Evolutionary conservation across 306 rosid species (phyloP), one percentile per base, ranked within the genome.

Genomic region (Dalbergia oliveri): DNA sequence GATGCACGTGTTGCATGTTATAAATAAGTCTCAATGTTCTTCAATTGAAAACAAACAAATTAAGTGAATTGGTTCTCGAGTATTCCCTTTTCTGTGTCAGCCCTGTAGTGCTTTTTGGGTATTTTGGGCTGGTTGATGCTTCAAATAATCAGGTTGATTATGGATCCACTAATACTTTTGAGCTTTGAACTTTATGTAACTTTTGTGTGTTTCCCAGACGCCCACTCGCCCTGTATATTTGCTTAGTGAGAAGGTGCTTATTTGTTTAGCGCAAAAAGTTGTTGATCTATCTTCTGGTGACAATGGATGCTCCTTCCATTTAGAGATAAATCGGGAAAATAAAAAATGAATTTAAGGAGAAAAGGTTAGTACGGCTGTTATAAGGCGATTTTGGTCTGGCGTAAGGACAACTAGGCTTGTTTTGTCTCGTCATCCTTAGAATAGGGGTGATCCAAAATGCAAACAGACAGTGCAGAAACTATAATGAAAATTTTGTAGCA

Each of bases 81-180:
- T 39, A 3, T 14, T 37, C 12, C 49, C 67, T 23, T 63, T 23
- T 35, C 11, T 13, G 9, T 14, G 53, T 58, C 61, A 16, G 21
- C 56, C 19, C 31, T n/a, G 26, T 58, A 31, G 59, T 21, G 44
- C 16, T 53, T 21, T 77, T 44, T 72, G 26, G 11, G 35, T 9
- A 49, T 53, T 63, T 64, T 50, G 5, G 10, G 53, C 53, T 80
- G 15, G 41, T 51, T 80, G 39, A 72, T 80, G 47, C 66, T 39
- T 11, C 43, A 43, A 9, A 63, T 43, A 4, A 18, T 18, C 16
- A 47, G 50, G 39, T 73, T 56, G 69, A 14, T 54, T 56, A 10
- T 11, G 15, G 13, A 31, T 16, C 11, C 68, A 8, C 26, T 73
- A 50, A 5, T 56, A 10, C 11, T 44, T 10, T n/a, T 6, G 12